These are phyloP conservation scores for Solanum virginianum DNA, from an alignment of 257 asterid genomes.

Conservation along the genomic window DNA sequence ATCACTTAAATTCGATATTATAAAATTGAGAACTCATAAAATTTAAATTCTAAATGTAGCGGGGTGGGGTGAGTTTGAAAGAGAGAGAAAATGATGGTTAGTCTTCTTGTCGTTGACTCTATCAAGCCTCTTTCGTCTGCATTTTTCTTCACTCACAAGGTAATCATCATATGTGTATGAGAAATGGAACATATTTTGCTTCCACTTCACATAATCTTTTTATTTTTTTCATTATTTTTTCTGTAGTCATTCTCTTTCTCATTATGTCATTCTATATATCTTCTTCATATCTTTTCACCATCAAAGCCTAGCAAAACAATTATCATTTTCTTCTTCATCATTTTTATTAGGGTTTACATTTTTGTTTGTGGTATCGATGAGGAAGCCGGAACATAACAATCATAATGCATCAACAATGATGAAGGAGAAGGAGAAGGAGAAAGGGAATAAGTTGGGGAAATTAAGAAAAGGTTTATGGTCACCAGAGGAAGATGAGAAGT, in stretches of 20 bases:
- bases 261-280: conserved; percentile 31
- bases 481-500: conserved; percentile 79
- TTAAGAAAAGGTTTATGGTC: conserved; percentile 82
- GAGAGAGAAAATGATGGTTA: conserved; percentile 33
- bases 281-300: conserved; percentile 34
- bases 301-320: conserved; percentile 9
- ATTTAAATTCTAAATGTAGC: background rate
- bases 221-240: background rate
- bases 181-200: conserved; percentile 62
- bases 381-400: conserved; percentile 24
- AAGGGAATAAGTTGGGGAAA: conserved; percentile 13
- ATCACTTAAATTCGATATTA: background rate
- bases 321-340: background rate
- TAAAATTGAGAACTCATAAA: background rate
- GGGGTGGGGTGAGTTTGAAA: background rate
- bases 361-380: conserved; percentile 9
- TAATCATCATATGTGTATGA: conserved; percentile 55
- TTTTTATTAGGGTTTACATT: background rate
- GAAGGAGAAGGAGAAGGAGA: conserved; percentile 9
- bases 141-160: conserved; percentile 97
- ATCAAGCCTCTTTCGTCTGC: conserved; percentile 23
- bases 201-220: conserved; percentile 87
- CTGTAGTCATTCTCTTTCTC: conserved; percentile 17
- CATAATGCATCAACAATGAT: background rate
- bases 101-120: conserved; percentile 89